Percentiles rank a stretch among this genome's conserved stretches.
Conservation (phyloP, 345 rosid species). For the Sisymbrium altissimum region DNA sequence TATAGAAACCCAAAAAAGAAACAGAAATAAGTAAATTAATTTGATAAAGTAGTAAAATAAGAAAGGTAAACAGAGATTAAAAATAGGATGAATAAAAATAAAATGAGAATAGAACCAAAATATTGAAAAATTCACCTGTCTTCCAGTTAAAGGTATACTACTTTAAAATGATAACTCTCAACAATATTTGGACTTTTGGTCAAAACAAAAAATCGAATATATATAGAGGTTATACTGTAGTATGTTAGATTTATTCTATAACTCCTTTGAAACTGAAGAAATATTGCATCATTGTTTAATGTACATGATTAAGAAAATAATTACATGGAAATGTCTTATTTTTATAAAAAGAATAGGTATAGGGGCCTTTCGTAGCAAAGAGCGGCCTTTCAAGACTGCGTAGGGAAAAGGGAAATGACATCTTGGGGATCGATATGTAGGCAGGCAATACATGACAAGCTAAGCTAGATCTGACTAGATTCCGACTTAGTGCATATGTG, state of each 20-base stretch:
- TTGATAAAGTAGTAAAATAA: neutral
- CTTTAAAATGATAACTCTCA: neutral
- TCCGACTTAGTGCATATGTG: constrained; percentile 25
- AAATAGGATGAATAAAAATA: neutral
- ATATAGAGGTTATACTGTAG: too few relatives aligned
- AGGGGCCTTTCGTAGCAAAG: constrained; percentile 4
- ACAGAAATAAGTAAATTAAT: neutral
- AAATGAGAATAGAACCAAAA: neutral
- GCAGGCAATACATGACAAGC: constrained; percentile 28
- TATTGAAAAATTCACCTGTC: neutral
- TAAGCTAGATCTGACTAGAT: constrained; percentile 28
- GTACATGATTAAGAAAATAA: neutral
- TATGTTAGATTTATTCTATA: neutral
- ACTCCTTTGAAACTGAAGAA: neutral
- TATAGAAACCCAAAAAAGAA: neutral
- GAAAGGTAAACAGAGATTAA: neutral
- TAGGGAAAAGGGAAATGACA: constrained; percentile 20
- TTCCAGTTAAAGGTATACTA: too few relatives aligned
- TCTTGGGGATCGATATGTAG: constrained; percentile 3
- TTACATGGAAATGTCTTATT: neutral
- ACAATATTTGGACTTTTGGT: neutral
- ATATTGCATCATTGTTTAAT: neutral
- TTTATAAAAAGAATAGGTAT: neutral
- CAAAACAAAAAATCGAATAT: too few relatives aligned
- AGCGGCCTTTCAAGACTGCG: constrained; percentile 27